phyloP scores from a whole-genome alignment of 2,329 filamentous ascomycete species.

The Colletotrichum incanum region DNA sequence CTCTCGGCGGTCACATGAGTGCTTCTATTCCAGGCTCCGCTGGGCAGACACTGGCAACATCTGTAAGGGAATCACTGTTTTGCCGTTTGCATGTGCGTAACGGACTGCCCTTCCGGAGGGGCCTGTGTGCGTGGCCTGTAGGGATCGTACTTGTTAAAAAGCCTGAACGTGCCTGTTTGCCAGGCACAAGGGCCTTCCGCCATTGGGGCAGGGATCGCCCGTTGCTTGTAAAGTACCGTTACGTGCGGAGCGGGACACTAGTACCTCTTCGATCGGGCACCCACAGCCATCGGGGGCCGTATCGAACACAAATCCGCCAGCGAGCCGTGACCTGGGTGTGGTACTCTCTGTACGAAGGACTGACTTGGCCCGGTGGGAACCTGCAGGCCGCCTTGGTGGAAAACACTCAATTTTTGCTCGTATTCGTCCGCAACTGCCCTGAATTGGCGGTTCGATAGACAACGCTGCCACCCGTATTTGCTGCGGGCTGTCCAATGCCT shows the following conservation, averaged over 20 bases:
- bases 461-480: conserved; percentile 31
- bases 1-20: conserved; percentile 13
- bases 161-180: conserved; percentile 28
- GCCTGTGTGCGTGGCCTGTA: conserved; percentile 35
- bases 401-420: conserved; percentile 27
- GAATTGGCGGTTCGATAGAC: conserved; percentile 19
- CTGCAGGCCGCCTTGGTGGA: conserved; percentile 33
- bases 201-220: conserved; percentile 27
- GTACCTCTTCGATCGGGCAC: conserved; percentile 22
- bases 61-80: not conserved
- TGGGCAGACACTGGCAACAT: not conserved
- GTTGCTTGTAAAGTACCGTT: conserved; percentile 27
- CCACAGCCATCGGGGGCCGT: conserved; percentile 8
- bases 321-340: conserved; percentile 12
- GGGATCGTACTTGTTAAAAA: conserved; percentile 34
- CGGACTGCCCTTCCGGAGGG: conserved; percentile 2
- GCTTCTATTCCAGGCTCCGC: conserved; percentile 24
- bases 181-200: conserved; percentile 15
- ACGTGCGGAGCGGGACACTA: conserved; percentile 26
- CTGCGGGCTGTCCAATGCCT: conserved; percentile 21
- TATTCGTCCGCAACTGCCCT: conserved; percentile 33
- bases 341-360: conserved; percentile 24
- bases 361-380: conserved; percentile 33
- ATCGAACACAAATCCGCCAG: conserved; percentile 16
- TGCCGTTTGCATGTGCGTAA: conserved; percentile 17